Evolutionary conservation across 2,329 filamentous ascomycete genomes (phyloP), one percentile per base, ranked within the genome.

Genomic region (Monilinia fructigena): DNA sequence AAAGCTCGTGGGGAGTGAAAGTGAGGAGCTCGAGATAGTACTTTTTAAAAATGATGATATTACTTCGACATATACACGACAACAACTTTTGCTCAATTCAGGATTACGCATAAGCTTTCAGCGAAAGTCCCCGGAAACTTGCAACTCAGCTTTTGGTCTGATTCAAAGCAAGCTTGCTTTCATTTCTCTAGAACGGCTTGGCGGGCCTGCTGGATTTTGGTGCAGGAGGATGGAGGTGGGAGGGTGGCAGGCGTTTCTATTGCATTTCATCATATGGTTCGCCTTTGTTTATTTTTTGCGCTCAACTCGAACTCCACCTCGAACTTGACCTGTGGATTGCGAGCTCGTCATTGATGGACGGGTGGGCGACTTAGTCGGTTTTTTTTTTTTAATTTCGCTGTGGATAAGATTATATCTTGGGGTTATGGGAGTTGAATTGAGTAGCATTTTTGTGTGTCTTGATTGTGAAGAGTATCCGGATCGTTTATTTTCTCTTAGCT

Each of bases 1-100:
- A 80, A 91, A 89, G 72, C 83, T 90, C 67, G 74, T 23, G 72
- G 67, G 14, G 67, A 66, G 48, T 65, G 63, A 65, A 65, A 63
- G 26, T 53, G 23, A 23, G 42, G 23, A 23, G 42, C 40, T 64
- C n/a, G 40, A 55, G 50, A 64, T 64, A n/a, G 31, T 35, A 3
- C 20, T 50, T n/a, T 47, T 56, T 23, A 38, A 28, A 60, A 35
- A 23, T 23, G 56, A 50, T 38, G 56, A 50, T 38, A 50, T 60
- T 45, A 38, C 56, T 60, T 60, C n/a, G 40, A 64, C 20, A 64
- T 56, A 55, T 64, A 64, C 26, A 64, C 52, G 28, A 64, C 40
- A 48, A 47, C 16, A 55, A 48, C 56, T 55, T 55, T 64, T 48
- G 62, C 53, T 55, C 40, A 56, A 56, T 64, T 56, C 62, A 56